A percentile compares a stretch with the other conserved stretches of the same genome.
Evolutionary conservation across 176 grass and related monocot species (phyloP).

Genomic region (Cenchrus purpureus): DNA sequence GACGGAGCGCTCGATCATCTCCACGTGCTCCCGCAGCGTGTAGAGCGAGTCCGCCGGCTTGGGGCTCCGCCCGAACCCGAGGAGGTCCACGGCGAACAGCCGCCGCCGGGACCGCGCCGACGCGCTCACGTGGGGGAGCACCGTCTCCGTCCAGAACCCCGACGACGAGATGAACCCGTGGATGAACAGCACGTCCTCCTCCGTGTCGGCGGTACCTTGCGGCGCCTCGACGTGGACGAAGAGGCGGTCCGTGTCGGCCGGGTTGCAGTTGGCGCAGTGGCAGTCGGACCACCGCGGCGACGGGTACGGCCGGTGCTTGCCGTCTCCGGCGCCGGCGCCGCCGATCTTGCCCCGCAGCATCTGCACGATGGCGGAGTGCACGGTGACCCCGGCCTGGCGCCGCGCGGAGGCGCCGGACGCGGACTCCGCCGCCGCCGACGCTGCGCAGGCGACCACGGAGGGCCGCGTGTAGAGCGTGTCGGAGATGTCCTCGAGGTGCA

Average conservation of each 20-base stretch:
- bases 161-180: slow-evolving; percentile 81
- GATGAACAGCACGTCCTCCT: slow-evolving; percentile 79
- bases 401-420: neutral
- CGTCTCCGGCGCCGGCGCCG: neutral
- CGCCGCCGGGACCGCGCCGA: slow-evolving; percentile 44
- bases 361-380: slow-evolving; percentile 84
- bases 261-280: slow-evolving; percentile 86
- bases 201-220: slow-evolving; percentile 38
- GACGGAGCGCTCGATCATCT: slow-evolving; percentile 72
- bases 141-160: slow-evolving; percentile 81
- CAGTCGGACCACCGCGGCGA: slow-evolving; percentile 96
- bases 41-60: slow-evolving; percentile 79
- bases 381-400: slow-evolving; percentile 39
- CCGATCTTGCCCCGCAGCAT: slow-evolving; percentile 74
- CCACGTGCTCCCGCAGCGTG: slow-evolving; percentile 72
- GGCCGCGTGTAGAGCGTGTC: slow-evolving; percentile 90
- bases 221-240: slow-evolving; percentile 79
- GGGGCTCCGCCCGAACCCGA: slow-evolving; percentile 76
- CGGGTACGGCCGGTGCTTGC: slow-evolving; percentile 43
- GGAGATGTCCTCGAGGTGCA: slow-evolving; percentile 96
- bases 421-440: neutral
- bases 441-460: slow-evolving; percentile 56
- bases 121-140: slow-evolving; percentile 64
- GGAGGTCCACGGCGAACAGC: slow-evolving; percentile 72
- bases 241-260: slow-evolving; percentile 60